phyloP scores from a whole-genome alignment of 2,329 filamentous ascomycete genomes.

The Nothophaeocryptopus gaeumannii region DNA sequence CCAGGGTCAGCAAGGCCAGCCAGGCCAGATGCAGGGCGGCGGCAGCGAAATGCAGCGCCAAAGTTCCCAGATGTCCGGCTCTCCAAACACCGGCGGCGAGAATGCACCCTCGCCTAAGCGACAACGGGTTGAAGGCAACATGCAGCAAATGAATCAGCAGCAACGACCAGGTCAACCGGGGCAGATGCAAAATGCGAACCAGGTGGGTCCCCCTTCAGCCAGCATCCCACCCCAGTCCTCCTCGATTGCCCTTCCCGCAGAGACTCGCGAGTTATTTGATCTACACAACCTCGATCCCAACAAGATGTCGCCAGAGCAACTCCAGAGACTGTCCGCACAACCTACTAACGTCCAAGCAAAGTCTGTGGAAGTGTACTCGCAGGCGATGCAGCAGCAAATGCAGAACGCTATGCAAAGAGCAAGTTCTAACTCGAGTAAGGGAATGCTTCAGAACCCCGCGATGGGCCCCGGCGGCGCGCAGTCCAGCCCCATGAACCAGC shows the following conservation, averaged over 20 bases:
- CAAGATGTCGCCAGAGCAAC: conserved; percentile 71
- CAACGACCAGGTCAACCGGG: conserved; percentile 31
- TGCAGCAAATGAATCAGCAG: conserved; percentile 59
- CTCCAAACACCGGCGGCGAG: conserved; percentile 67
- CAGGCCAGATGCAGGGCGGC: conserved; percentile 56
- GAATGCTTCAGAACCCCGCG: conserved; percentile 58
- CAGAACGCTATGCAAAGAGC: conserved; percentile 69
- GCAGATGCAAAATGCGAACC: conserved; percentile 30
- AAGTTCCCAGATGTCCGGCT: conserved; percentile 79
- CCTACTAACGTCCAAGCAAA: conserved; percentile 67
- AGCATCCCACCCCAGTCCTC: conserved; percentile 20
- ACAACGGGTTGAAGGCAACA: conserved; percentile 71
- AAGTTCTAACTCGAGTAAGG: conserved; percentile 66
- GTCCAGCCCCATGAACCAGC: conserved; percentile 34
- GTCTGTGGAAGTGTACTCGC: conserved; percentile 82
- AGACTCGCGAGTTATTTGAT: conserved; percentile 43
- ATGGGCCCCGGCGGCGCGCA: conserved; percentile 46
- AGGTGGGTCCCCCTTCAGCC: conserved; percentile 32
- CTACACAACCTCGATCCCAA: conserved; percentile 70
- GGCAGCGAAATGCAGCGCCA: conserved; percentile 77
- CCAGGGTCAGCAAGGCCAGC: conserved; percentile 36
- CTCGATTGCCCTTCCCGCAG: conserved; percentile 23
- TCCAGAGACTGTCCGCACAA: conserved; percentile 60
- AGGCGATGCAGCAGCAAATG: conserved; percentile 79
- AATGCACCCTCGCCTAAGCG: conserved; percentile 83